Evolutionary conservation across 768 basidiomycete genomes (phyloP).

Genomic region (Leccinum uliginosum): DNA sequence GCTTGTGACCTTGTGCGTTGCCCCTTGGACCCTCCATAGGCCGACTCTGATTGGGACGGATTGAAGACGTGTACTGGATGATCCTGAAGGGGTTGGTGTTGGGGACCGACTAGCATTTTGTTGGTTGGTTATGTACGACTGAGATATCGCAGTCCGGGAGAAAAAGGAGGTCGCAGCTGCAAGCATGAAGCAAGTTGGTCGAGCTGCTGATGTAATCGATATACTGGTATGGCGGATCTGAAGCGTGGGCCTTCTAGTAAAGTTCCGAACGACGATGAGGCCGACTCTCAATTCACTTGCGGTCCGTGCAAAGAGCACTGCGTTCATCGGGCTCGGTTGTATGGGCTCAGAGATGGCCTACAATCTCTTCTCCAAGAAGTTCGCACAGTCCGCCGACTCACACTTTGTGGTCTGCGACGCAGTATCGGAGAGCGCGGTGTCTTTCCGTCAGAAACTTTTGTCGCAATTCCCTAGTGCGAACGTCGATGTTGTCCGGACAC

Average conservation of each 20-base stretch:
- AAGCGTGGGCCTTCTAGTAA: neutral
- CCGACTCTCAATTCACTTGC: constrained; percentile 38
- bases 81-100: constrained; percentile 32
- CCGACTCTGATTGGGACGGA: constrained; percentile 59
- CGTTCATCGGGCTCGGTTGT: constrained; percentile 82
- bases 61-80: constrained; percentile 35
- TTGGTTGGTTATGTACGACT: constrained; percentile 67
- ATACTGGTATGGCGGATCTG: neutral
- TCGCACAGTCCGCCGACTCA: constrained; percentile 46
- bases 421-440: constrained; percentile 49
- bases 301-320: constrained; percentile 48
- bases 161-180: constrained; percentile 85
- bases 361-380: constrained; percentile 77
- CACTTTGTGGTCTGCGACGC: constrained; percentile 80
- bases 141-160: constrained; percentile 72
- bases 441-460: constrained; percentile 55
- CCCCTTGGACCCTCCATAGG: constrained; percentile 85
- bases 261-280: constrained; percentile 44
- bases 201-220: constrained; percentile 11
- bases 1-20: constrained; percentile 81
- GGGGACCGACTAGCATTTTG: constrained; percentile 34
- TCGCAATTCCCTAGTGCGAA: constrained; percentile 55
- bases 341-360: constrained; percentile 88
- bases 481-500: constrained; percentile 55
- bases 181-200: constrained; percentile 47